Evolutionary conservation across 192 early-diverging fungal genomes (phyloP).

Genomic region (Phlyctochytrium planicorne): DNA sequence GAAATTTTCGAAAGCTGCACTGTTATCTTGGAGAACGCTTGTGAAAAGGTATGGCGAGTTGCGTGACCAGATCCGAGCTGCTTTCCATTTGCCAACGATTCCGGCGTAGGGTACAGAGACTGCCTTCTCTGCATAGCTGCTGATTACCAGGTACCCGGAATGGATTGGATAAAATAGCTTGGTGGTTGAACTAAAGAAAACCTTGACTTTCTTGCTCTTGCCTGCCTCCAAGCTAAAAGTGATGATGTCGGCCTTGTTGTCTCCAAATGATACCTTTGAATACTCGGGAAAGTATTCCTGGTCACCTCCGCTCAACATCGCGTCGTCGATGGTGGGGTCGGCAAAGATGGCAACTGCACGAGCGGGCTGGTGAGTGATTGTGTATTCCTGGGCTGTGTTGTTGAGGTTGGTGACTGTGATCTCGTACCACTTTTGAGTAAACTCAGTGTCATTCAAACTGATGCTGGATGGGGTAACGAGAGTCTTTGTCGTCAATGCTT

Average conservation of each 20-base stretch:
- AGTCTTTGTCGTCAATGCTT: conserved; percentile 53
- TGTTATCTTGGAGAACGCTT: too few relatives aligned
- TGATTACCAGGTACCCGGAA: conserved; percentile 29
- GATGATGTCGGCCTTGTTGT: not conserved
- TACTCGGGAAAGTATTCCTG: not conserved
- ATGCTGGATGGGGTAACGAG: conserved; percentile 46
- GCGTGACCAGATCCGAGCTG: not conserved
- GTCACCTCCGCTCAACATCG: not conserved
- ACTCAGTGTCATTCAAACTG: not conserved
- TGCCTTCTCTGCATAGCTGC: not conserved
- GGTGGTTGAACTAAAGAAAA: conserved; percentile 27
- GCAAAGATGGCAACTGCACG: conserved; percentile 36
- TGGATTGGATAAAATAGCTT: conserved; percentile 24
- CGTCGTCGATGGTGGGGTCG: conserved; percentile 25
- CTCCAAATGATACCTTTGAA: not conserved
- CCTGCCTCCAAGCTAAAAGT: conserved; percentile 27
- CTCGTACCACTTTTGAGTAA: not conserved
- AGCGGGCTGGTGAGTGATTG: conserved; percentile 31
- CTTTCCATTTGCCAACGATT: conserved; percentile 11
- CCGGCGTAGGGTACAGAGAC: conserved; percentile 26
- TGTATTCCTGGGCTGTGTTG: conserved; percentile 29
- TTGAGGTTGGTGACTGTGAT: not conserved
- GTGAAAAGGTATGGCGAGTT: too few relatives aligned
- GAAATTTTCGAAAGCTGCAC: too few relatives aligned
- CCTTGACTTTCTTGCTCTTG: conserved; percentile 20